These are phyloP conservation scores for Chalciporus pseudorubinellus DNA, from an alignment of 768 basidiomycete genomes.

Conservation along the genomic window DNA sequence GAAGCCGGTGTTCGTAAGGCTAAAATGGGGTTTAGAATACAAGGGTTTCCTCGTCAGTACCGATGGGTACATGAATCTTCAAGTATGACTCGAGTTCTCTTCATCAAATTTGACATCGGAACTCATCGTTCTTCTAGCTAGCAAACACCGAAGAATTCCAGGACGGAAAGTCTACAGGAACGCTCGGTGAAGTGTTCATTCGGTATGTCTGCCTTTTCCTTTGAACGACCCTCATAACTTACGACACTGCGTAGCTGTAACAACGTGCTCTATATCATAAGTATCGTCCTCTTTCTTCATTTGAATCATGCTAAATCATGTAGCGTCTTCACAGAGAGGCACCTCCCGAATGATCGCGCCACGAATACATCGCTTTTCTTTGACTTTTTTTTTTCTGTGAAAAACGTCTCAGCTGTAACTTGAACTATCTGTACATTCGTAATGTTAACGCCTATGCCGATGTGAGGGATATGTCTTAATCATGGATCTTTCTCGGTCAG, in stretches of 20 bases:
- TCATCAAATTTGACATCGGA: not conserved
- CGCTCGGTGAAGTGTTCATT: conserved; percentile 98
- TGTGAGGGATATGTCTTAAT: not conserved
- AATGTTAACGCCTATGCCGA: conserved; percentile 1
- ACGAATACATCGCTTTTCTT: not conserved
- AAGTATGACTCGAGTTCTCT: conserved; percentile 48
- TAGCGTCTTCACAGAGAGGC: conserved; percentile 64
- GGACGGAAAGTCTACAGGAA: conserved; percentile 91
- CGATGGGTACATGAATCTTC: conserved; percentile 99
- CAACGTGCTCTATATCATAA: conserved; percentile 95
- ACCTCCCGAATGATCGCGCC: conserved; percentile 43
- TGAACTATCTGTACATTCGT: conserved; percentile 5
- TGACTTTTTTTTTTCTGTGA: not conserved
- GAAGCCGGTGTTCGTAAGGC: conserved; percentile 89
- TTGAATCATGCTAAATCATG: conserved; percentile 20
- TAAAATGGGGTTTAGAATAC: conserved; percentile 99
- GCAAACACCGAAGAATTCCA: conserved; percentile 99
- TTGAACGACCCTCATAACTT: not conserved
- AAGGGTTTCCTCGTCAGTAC: conserved; percentile 99
- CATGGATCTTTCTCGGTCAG: no score
- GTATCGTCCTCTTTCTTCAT: conserved; percentile 35
- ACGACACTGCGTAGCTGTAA: conserved; percentile 62
- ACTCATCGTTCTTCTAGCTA: conserved; percentile 49
- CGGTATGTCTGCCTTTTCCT: conserved; percentile 51
- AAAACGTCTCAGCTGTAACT: conserved; percentile 12